phyloP scores from a whole-genome alignment of 1,139 yeast species.

The Suhomyces choctaworum region DNA sequence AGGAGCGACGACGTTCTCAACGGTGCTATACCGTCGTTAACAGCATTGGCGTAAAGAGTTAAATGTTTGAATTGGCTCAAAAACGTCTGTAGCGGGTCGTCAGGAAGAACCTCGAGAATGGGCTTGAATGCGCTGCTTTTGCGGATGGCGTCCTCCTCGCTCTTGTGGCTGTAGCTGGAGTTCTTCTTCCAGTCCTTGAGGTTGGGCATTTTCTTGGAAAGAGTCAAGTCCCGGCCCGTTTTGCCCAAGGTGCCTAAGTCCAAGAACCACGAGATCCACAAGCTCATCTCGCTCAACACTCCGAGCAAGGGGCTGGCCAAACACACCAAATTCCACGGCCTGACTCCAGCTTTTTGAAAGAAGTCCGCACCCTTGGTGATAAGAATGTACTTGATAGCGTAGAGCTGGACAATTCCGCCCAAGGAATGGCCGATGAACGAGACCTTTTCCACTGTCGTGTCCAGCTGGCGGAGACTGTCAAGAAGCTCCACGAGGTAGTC shows the following conservation, averaged over 20 bases:
- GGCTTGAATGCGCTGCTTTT: constrained; percentile 20
- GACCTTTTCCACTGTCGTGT: constrained; percentile 16
- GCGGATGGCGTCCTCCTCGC: constrained; percentile 6
- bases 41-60: constrained; percentile 28
- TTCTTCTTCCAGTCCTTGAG: constrained; percentile 13
- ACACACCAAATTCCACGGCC: constrained; percentile 24
- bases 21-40: constrained; percentile 31
- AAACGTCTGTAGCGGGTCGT: constrained; percentile 24
- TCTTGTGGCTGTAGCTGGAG: constrained; percentile 5
- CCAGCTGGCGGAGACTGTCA: constrained; percentile 12
- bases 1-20: constrained; percentile 26
- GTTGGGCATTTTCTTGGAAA: constrained; percentile 22
- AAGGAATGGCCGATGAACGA: constrained; percentile 29
- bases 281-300: constrained; percentile 26
- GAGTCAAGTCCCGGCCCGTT: constrained; percentile 29
- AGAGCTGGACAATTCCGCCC: constrained; percentile 28
- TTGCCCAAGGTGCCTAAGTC: constrained; percentile 30
- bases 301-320: constrained; percentile 31
- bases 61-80: constrained; percentile 21
- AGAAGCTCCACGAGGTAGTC: constrained; percentile 18
- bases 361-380: constrained; percentile 19
- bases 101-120: constrained; percentile 24
- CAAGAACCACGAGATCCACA: constrained; percentile 25
- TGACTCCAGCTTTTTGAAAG: constrained; percentile 18
- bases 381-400: constrained; percentile 26